Evolutionary conservation across 306 rosid genomes (phyloP), one percentile per base, ranked within the genome.

Genomic region (Coriaria nepalensis): DNA sequence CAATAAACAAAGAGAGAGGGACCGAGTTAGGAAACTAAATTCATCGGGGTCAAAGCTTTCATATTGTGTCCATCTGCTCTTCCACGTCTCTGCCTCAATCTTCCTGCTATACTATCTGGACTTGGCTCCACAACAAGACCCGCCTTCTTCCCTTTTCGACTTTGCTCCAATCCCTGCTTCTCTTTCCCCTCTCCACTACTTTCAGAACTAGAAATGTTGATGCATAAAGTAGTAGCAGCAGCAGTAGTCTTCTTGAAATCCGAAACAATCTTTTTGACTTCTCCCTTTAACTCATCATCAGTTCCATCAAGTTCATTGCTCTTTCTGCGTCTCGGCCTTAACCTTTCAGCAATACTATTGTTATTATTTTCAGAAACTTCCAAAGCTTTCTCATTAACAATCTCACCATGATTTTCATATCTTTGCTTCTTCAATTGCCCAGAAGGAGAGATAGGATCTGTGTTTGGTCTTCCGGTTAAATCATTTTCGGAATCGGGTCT

Each of bases 21-120:
- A 20, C n/a, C n/a, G 29, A 20, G 29, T 20, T 20, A 20, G 29
- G 29, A 1, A 20, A 20, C 29, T 20, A 20, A 20, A 9, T 8
- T 42, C 14, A 42, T 42, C 9, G 45, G 13, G 6, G 0, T 11
- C 12, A 9, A 42, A 6, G 20, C 8, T 49, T 49, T 35, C 5
- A 5, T 6, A 13, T 13, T 40, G 34, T 7, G 34, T 37, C 33
- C 9, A 1, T 29, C 29, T 38, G 47, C 40, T 45, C 49, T 49
- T 66, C 29, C 29, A 5, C 37, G 32, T 66, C 90, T 77, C 43
- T 59, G 49, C 79, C 86, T 74, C 38, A 77, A 68, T 57, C 94
- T 72, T 52, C 70, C 70, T 41, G 43, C 70, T n/a, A 69, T 49
- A 50, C 70, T 38, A 57, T 63, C 65, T 32, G 43, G 35, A 39